Conservation (phyloP, 2,329 filamentous ascomycete species). For the Aspergillus ustus region DNA sequence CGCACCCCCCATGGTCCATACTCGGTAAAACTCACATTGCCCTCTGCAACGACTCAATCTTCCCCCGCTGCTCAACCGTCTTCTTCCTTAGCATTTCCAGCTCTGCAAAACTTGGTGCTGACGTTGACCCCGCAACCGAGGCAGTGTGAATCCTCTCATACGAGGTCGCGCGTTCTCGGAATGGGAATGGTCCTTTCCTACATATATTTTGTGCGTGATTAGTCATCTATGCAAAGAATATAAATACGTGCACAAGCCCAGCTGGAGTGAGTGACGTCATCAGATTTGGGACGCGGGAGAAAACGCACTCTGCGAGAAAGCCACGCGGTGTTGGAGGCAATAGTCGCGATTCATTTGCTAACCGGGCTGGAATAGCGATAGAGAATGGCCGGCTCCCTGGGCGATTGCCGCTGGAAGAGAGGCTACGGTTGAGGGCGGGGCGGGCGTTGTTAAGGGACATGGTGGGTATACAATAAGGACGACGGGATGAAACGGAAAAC, state of each 20-base stretch:
- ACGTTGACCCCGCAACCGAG: neutral
- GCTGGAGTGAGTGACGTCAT: neutral
- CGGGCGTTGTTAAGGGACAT: slow-evolving; percentile 3
- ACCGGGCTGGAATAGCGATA: slow-evolving; percentile 4
- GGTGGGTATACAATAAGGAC: neutral
- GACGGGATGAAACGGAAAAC: too few relatives aligned
- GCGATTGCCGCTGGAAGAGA: neutral
- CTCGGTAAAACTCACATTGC: neutral
- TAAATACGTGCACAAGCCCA: neutral
- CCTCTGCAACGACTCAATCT: slow-evolving; percentile 1
- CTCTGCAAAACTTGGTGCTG: neutral
- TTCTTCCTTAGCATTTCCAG: neutral
- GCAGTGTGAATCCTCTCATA: neutral
- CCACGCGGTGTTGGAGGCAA: neutral
- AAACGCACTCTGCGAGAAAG: slow-evolving; percentile 10
- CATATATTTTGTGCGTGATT: neutral
- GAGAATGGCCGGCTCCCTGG: neutral
- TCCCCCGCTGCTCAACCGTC: neutral
- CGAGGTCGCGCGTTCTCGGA: slow-evolving; percentile 4
- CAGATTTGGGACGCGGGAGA: neutral
- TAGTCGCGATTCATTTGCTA: neutral
- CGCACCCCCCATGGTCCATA: neutral
- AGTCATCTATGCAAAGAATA: neutral
- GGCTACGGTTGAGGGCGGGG: neutral
- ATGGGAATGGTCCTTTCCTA: slow-evolving; percentile 6